Base-by-base conservation (phyloP, 2,329 filamentous ascomycete genomes). In the Xenoacremonium recifei region DNA sequence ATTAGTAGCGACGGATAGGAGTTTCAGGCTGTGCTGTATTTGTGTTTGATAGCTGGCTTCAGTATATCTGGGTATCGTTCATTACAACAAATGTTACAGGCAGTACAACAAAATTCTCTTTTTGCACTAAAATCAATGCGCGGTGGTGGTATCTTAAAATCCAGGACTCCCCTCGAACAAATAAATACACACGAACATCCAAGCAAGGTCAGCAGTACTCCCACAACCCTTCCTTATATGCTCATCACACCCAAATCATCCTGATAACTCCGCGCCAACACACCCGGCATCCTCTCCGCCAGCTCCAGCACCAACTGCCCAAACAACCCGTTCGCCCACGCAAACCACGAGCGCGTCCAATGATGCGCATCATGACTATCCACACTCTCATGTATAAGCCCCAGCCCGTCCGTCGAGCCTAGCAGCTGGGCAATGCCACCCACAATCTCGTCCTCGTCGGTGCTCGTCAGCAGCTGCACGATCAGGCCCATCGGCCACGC, bases 401-500 rank as follows among this genome's bases (percentile, higher is more conserved):
- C 90, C 7, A 88, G 71, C n/a, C 75, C 73, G 52, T 82, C 84
- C 3, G 84, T 89, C 46, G 82, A 81, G 51, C 82, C 79, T 45
- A 95, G 79, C 11, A 84, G 68, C 47, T 81, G 67, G 34, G 54
- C 72, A 38, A 95, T 67, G n/a, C 79, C 76, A n/a, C 67, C 64
- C 29, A 68, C 67, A 44, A 95, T 95, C 70, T 95, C 89, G 0
- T 72, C 72, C 38, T 92, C 87, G 42, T 88, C 76, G 34, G 89
- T 77, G 27, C 78, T 82, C 2, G 89, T 95, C 75, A 92, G 78
- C 23, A 87, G 84, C 60, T 87, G 82, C 44, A 91, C 81, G 35
- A 95, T 81, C 51, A 88, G 74, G 34, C 82, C 87, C 88, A 95
- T 95, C 2, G 90, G 89, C 90, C 90, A 95, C 13, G 87, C 89